Conservation (phyloP, 495 filamentous ascomycete species). For the Penicillium ochrochloron region DNA sequence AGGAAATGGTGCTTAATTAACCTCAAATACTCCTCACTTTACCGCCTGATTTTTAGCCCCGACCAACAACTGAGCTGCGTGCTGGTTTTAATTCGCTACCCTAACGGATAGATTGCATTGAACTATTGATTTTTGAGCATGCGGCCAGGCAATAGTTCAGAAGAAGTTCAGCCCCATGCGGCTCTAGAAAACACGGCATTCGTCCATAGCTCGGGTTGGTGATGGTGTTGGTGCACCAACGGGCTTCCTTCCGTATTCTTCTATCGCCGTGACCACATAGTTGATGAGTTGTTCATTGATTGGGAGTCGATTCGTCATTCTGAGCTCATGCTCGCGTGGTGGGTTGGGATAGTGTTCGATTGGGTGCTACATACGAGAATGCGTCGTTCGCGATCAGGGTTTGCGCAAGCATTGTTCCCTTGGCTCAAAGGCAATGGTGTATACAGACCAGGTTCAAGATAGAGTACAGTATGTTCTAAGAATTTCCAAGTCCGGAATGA, state of each 20-base stretch:
- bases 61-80: neutral
- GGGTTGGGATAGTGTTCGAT: neutral
- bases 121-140: neutral
- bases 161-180: neutral
- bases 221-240: neutral
- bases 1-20: constrained; percentile 4
- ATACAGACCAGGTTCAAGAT: neutral
- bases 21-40: constrained; percentile 1
- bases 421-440: neutral
- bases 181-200: constrained; percentile 17
- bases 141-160: neutral
- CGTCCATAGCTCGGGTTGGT: neutral
- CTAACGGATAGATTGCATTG: neutral
- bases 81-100: neutral
- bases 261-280: neutral
- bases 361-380: neutral
- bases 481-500: neutral
- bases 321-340: neutral
- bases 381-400: neutral
- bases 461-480: neutral
- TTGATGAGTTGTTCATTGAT: neutral
- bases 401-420: neutral
- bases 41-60: constrained; percentile 1
- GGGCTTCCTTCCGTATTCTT: neutral
- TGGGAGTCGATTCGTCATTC: neutral